phyloP scores from a whole-genome alignment of 2,329 filamentous ascomycete genomes.

The Balansia obtecta region DNA sequence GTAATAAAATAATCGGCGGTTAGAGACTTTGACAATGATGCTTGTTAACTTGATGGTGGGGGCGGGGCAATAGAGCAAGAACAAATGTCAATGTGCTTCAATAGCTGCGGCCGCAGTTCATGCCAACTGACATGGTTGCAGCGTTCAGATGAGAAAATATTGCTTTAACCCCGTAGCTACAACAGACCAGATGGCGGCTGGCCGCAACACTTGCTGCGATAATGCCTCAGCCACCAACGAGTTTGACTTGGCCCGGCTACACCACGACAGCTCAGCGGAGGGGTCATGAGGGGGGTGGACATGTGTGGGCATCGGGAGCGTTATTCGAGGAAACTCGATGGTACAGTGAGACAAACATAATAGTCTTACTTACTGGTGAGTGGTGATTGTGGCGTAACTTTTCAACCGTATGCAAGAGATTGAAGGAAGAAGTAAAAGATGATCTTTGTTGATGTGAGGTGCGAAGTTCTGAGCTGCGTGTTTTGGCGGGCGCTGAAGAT shows the following conservation, averaged over 20 bases:
- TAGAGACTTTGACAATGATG: neutral
- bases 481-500: conserved; percentile 4
- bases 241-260: neutral
- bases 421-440: neutral
- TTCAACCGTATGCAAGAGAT: neutral
- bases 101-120: neutral
- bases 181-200: neutral
- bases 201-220: neutral
- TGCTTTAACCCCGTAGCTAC: too few species aligned
- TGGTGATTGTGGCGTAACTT: neutral
- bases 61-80: conserved; percentile 5
- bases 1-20: neutral
- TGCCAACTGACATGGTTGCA: too few species aligned
- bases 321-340: neutral
- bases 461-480: conserved; percentile 1
- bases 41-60: conserved; percentile 2
- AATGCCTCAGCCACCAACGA: conserved; percentile 3
- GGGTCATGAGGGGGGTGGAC: neutral
- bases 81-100: neutral
- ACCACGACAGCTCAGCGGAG: neutral
- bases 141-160: neutral
- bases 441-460: conserved; percentile 6
- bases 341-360: neutral
- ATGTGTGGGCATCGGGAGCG: neutral
- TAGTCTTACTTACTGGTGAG: neutral